Base-by-base conservation (phyloP, 495 filamentous ascomycete species). In the Penicillium samsonianum region DNA sequence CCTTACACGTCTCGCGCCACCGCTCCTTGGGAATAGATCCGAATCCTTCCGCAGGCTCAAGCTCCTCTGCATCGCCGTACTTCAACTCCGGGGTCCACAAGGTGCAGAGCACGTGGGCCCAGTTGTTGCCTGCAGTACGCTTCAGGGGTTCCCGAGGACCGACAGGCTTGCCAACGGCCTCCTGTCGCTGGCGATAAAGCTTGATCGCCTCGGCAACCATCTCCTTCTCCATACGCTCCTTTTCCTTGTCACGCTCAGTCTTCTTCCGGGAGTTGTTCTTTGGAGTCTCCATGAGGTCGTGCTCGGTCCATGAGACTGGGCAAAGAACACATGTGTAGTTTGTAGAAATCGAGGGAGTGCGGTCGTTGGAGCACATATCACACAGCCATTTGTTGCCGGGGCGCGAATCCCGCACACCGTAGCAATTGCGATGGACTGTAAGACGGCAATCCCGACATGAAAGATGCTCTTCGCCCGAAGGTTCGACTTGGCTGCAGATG, bases 101-200 rank as follows among this genome's bases (percentile, higher is more conserved):
- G 5, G 94, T 91, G 64, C 94, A 99, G 41, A 86, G 82, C 26
- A 97, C 90, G 67, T 99, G 94, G n/a, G 96, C 89, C 94, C 94
- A 99, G 64, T 98, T 97, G 72, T 97, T 97, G 55, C 90, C 88
- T 9, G 87, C 84, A 0, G 94, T 99, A 28, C 89, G 81, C 76
- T 99, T 99, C 51, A 99, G 73, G 4, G 94, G 87, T 63, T 98
- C 94, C 17, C 95, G 89, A 26, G 94, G 94, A 63, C 89, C 82
- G 22, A 87, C 72, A 4, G 95, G 92, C 46, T 81, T 81, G 35
- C 91, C 88, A 56, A 88, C 90, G 25, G 91, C 87, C 64, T 90
- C 84, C 69, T 99, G 95, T 62, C 84, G 84, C 65, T 88, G 89
- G 12, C 84, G 84, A 66, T 96, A 96, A 46, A 87, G 84, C 19